A percentile compares a stretch with the other conserved stretches of the same genome.
phyloP scores from a whole-genome alignment of 1,139 yeast genomes.

The Arxiozyma telluris region DNA sequence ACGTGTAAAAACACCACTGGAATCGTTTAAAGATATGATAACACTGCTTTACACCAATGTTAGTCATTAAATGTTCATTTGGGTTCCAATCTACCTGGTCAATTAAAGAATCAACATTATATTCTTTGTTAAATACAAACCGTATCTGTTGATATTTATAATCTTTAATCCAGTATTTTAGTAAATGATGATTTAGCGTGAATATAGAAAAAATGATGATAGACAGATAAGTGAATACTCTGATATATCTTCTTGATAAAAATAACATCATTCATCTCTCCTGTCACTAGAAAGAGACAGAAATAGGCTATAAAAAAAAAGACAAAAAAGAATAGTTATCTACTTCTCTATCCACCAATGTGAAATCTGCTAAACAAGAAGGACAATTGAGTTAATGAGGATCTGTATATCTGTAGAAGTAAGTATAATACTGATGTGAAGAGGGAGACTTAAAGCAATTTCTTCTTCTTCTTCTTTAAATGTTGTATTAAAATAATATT shows the following conservation, averaged over 20 bases:
- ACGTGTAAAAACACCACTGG: constrained; percentile 9
- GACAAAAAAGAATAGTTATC: too few species aligned
- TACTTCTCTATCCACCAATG: too few species aligned
- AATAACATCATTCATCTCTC: neutral
- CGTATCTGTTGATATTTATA: neutral
- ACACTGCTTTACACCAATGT: constrained; percentile 17
- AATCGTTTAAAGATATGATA: constrained; percentile 13
- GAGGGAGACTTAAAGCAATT: too few species aligned
- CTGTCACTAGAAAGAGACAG: too few species aligned
- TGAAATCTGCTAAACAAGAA: too few species aligned
- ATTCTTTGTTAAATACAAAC: neutral
- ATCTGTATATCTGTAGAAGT: too few species aligned
- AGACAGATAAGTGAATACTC: neutral
- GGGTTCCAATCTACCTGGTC: neutral
- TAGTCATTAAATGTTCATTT: constrained; percentile 6
- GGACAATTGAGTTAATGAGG: too few species aligned
- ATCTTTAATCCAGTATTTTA: neutral
- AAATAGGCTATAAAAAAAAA: too few species aligned
- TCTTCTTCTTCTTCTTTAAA: too few species aligned
- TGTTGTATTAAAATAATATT: too few species aligned
- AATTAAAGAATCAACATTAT: neutral
- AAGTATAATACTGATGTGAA: too few species aligned
- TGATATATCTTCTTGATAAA: constrained; percentile 3
- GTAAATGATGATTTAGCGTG: neutral
- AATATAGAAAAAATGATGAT: neutral